Base-by-base conservation (phyloP, 768 basidiomycete species). In the Kwoniella sp. region DNA sequence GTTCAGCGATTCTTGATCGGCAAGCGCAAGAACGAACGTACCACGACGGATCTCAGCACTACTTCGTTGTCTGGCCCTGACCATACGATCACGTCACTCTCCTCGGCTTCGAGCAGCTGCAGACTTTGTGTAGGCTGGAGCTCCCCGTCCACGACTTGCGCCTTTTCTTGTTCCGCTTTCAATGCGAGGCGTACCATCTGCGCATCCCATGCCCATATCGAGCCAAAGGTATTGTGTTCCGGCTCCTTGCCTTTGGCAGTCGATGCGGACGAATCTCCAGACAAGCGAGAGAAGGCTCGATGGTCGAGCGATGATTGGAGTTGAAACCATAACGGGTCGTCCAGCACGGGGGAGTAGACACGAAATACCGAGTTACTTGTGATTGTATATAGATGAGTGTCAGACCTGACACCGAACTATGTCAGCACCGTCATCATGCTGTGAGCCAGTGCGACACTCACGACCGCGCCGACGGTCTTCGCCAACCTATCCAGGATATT, bases 291-390 rank as follows among this genome's bases (percentile, higher is more conserved):
- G 29, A 85, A 81, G n/a, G 83, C 82, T 60, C 79, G 83, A 7
- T 83, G 71, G 67, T 91, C 88, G 40, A 92, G 69, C 2, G 86
- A 80, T 6, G 85, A 82, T 66, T 90, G 89, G 4, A 95, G 80
- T 71, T 93, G 91, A 33, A 95, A 79, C 67, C 83, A 81, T 57
- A 84, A 82, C 11, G 89, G 89, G 14, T 84, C 82, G 70, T 95
- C 91, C 38, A 95, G 76, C 11, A 95, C 88, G 5, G 91, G 88
- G 28, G 87, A 76, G 72, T 88, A 92, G 64, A 95, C 83, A 20
- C 91, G 83, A 29, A 93, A 71, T 4, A 85, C 85, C 0, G 87
- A 82, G 63, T 91, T 87, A 22, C 83, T 81, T 12, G 91, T 89
- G 54, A 88, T 80, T 29, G 89, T 90, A 69, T 87, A 91, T 3